Percentiles rank a stretch among this genome's conserved stretches.
These are phyloP conservation scores for Gossypium thurberi DNA, from an alignment of 345 rosid species.

Conservation along the genomic window DNA sequence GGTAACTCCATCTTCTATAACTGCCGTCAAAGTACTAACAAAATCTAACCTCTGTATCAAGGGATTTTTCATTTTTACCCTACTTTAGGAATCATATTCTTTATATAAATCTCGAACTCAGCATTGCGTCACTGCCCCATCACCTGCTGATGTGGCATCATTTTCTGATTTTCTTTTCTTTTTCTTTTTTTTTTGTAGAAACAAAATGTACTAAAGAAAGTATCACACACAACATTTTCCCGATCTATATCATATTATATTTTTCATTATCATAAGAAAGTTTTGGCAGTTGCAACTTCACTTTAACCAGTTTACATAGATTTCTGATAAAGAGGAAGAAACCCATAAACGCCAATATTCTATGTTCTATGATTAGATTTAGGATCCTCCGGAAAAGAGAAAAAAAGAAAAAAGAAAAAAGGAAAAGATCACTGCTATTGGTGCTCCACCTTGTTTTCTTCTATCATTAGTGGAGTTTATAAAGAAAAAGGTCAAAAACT, in stretches of 20 bases:
- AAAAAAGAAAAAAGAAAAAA: neutral
- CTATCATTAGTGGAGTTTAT: neutral
- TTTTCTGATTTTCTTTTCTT: neutral
- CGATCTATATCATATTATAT: constrained; percentile 10
- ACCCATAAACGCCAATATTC: constrained; percentile 22
- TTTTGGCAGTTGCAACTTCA: constrained; percentile 17
- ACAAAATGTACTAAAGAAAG: too few relatives aligned
- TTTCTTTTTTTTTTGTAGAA: too few relatives aligned
- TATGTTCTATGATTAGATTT: constrained; percentile 24
- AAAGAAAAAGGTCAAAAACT: neutral
- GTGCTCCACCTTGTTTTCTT: constrained; percentile 35
- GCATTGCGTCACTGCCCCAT: constrained; percentile 7
- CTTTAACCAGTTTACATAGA: constrained; percentile 25
- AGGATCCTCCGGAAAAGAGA: neutral
- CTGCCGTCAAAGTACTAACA: constrained; percentile 13
- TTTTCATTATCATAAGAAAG: constrained; percentile 17
- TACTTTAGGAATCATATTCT: constrained; percentile 8
- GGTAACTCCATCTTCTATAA: neutral
- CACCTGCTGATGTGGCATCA: constrained; percentile 15
- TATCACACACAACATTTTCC: neutral
- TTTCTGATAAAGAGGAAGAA: constrained; percentile 29
- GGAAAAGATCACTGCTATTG: constrained; percentile 41
- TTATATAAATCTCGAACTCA: constrained; percentile 10
- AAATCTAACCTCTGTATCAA: neutral
- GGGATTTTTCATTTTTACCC: neutral